A percentile compares a stretch with the other conserved stretches of the same genome.
These are phyloP conservation scores for Jatropha podagrica DNA, from an alignment of 441 rosid genomes.

Conservation along the genomic window DNA sequence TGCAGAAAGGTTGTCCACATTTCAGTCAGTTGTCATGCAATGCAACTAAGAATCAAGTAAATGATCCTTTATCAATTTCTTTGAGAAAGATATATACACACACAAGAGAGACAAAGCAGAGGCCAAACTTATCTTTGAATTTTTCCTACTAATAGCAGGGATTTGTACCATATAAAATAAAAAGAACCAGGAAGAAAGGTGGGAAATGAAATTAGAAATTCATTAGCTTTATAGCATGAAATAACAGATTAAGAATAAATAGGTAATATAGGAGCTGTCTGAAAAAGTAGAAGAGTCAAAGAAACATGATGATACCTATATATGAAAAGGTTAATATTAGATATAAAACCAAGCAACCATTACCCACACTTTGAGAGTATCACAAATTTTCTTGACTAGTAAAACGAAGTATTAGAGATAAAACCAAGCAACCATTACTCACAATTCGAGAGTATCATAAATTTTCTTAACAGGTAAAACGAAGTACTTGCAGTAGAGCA, in stretches of 20 bases:
- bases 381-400: neutral
- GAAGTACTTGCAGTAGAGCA: neutral
- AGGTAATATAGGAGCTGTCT: neutral
- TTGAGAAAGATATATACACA: neutral
- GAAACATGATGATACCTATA: neutral
- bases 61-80: neutral
- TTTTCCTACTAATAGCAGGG: neutral
- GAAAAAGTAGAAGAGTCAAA: neutral
- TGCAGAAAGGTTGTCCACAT: constrained; percentile 22
- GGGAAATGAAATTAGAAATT: neutral
- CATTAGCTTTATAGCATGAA: neutral
- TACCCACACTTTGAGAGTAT: neutral
- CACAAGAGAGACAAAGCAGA: neutral
- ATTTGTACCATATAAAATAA: neutral
- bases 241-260: neutral
- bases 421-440: neutral
- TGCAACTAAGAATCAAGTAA: neutral
- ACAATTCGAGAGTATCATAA: neutral
- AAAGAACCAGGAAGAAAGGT: neutral
- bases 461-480: neutral
- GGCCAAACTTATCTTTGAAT: neutral
- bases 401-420: neutral
- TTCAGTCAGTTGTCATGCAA: neutral
- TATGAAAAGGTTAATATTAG: neutral
- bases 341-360: neutral